Conservation (phyloP, 495 filamentous ascomycete genomes). For the Parachaetomium inaequale region DNA sequence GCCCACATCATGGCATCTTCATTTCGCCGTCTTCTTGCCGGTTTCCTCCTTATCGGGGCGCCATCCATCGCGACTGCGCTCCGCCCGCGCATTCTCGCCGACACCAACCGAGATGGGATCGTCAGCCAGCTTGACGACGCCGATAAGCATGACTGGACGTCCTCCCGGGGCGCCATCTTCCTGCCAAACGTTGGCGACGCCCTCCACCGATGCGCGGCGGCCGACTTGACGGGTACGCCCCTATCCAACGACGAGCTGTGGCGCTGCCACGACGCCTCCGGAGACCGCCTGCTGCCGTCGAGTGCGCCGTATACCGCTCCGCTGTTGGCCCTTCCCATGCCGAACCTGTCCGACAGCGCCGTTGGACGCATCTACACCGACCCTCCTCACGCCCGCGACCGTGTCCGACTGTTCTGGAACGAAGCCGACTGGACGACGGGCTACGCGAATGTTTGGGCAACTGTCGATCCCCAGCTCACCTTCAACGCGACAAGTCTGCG, state of each 20-base stretch:
- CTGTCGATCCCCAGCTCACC: background rate
- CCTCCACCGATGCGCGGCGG: background rate
- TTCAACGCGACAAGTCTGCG: slow-evolving; percentile 6
- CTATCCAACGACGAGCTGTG: slow-evolving; percentile 5
- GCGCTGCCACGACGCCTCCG: background rate
- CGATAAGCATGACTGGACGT: slow-evolving; percentile 5
- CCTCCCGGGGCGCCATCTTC: background rate
- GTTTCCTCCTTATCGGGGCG: background rate
- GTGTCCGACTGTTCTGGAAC: background rate
- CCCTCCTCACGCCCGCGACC: background rate
- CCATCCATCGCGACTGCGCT: background rate
- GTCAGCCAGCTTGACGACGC: background rate
- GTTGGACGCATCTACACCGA: background rate
- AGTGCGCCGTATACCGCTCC: background rate
- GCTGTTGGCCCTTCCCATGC: background rate
- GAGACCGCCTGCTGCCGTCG: background rate
- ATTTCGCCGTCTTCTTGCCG: background rate
- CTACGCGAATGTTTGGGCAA: background rate
- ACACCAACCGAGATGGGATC: background rate
- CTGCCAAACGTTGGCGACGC: slow-evolving; percentile 7
- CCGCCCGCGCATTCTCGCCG: background rate
- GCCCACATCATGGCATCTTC: background rate
- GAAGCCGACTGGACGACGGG: background rate
- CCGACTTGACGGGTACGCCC: background rate
- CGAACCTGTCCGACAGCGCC: background rate